Evolutionary conservation across 1,139 yeast genomes (phyloP).

Genomic region (Kluyveromyces sp.): DNA sequence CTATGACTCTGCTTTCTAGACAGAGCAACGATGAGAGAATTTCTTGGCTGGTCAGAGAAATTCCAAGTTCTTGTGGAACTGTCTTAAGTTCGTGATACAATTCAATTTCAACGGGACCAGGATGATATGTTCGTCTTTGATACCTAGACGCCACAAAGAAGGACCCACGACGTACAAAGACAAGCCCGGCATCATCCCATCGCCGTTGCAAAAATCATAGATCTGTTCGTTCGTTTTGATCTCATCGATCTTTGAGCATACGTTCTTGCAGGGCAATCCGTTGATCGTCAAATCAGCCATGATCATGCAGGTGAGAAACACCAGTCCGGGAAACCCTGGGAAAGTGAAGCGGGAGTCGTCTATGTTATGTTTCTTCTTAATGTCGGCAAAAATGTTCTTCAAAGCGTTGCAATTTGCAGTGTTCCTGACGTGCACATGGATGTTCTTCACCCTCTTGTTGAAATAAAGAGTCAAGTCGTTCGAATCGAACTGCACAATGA

Average conservation of each 20-base stretch:
- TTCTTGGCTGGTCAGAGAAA: constrained; percentile 4
- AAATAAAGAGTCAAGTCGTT: constrained; percentile 22
- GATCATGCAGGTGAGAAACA: constrained; percentile 25
- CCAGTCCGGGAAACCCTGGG: constrained; percentile 10
- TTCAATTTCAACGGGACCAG: constrained; percentile 26
- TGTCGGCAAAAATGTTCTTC: constrained; percentile 2
- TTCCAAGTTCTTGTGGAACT: constrained; percentile 18
- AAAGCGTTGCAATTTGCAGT: constrained; percentile 21
- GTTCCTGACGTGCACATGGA: constrained; percentile 29
- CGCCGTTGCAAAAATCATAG: constrained; percentile 14
- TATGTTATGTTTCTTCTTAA: constrained; percentile 1
- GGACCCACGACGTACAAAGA: constrained; percentile 21
- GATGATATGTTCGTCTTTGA: constrained; percentile 18
- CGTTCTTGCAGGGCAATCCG: constrained; percentile 21
- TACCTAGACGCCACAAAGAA: constrained; percentile 29
- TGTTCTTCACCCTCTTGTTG: constrained; percentile 25
- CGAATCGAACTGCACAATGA: constrained; percentile 50
- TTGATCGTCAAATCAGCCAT: constrained; percentile 21
- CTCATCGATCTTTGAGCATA: constrained; percentile 22
- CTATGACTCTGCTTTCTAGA: too few relatives aligned
- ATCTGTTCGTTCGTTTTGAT: constrained; percentile 17
- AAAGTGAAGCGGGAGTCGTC: constrained; percentile 1
- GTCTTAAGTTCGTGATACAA: constrained; percentile 21
- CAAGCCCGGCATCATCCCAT: constrained; percentile 16
- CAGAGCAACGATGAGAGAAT: too few relatives aligned